Evolutionary conservation across 1,284 basidiomycete genomes (phyloP).

Genomic region (Amylostereum areolatum): DNA sequence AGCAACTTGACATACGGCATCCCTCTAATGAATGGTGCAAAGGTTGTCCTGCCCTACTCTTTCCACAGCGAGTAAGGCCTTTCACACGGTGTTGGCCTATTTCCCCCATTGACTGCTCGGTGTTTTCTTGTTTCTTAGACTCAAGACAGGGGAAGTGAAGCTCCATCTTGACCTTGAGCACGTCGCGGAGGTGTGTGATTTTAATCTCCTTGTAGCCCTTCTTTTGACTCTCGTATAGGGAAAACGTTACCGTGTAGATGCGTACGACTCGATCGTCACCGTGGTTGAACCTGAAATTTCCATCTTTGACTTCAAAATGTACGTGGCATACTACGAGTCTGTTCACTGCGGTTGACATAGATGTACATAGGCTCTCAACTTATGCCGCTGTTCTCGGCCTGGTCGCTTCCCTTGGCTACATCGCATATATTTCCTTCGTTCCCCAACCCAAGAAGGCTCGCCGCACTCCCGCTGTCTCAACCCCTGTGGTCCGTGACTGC

Average conservation of each 20-base stretch:
- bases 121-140: slow-evolving; percentile 30
- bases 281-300: slow-evolving; percentile 79
- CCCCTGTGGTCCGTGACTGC: slow-evolving; percentile 61
- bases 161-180: slow-evolving; percentile 79
- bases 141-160: slow-evolving; percentile 75
- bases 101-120: background rate
- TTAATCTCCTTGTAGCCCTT: slow-evolving; percentile 5
- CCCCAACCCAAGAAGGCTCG: slow-evolving; percentile 52
- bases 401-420: slow-evolving; percentile 62
- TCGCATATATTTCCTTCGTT: slow-evolving; percentile 62
- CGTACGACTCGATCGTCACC: slow-evolving; percentile 75
- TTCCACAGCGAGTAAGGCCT: slow-evolving; percentile 80
- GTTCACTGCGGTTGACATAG: too few relatives aligned
- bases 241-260: slow-evolving; percentile 55
- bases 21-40: slow-evolving; percentile 55
- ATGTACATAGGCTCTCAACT: slow-evolving; percentile 68
- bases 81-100: background rate
- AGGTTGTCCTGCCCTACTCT: slow-evolving; percentile 66
- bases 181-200: slow-evolving; percentile 47
- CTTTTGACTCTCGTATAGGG: slow-evolving; percentile 30
- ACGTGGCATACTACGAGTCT: slow-evolving; percentile 20
- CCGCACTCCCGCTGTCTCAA: slow-evolving; percentile 33
- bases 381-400: slow-evolving; percentile 69
- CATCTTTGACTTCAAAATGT: slow-evolving; percentile 80
- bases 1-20: slow-evolving; percentile 58